These are phyloP conservation scores for Hypoxylon sp. DNA, from an alignment of 2,329 filamentous ascomycete genomes.

Conservation along the genomic window DNA sequence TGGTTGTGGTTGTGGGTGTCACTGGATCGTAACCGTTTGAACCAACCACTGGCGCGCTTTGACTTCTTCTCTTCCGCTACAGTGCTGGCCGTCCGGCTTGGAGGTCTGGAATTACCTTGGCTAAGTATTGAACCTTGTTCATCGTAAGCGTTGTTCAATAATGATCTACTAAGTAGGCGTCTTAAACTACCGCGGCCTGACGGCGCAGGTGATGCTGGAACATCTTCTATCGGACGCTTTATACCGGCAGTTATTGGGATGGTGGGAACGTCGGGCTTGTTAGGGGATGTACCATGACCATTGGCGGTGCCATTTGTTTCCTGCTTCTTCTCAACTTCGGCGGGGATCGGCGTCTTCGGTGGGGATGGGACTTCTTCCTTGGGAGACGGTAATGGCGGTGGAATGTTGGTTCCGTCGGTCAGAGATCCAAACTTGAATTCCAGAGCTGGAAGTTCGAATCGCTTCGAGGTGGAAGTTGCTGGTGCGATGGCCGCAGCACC, in stretches of 20 bases:
- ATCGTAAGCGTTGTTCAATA: constrained; percentile 63
- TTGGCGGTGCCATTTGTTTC: constrained; percentile 48
- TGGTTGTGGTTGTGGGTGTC: too few species aligned
- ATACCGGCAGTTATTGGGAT: constrained; percentile 49
- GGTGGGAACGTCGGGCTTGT: constrained; percentile 41
- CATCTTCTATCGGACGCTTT: constrained; percentile 61
- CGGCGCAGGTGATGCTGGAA: constrained; percentile 60
- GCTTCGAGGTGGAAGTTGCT: constrained; percentile 41
- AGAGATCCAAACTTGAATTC: constrained; percentile 67
- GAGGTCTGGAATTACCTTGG: constrained; percentile 53
- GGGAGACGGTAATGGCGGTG: constrained; percentile 65
- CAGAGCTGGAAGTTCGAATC: constrained; percentile 66
- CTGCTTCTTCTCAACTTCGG: constrained; percentile 40
- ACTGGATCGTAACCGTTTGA: constrained; percentile 59
- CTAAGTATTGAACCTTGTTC: constrained; percentile 50
- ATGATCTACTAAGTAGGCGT: constrained; percentile 64
- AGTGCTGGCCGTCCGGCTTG: constrained; percentile 60
- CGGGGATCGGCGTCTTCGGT: constrained; percentile 47
- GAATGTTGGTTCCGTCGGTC: constrained; percentile 69
- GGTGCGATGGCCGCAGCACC: constrained; percentile 32
- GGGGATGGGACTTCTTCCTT: constrained; percentile 56
- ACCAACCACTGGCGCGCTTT: constrained; percentile 67
- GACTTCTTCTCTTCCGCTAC: constrained; percentile 61
- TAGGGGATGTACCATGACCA: constrained; percentile 52
- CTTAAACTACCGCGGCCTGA: constrained; percentile 65